Conservation (phyloP, 2,329 filamentous ascomycete species). For the Trichophyton verrucosum region DNA sequence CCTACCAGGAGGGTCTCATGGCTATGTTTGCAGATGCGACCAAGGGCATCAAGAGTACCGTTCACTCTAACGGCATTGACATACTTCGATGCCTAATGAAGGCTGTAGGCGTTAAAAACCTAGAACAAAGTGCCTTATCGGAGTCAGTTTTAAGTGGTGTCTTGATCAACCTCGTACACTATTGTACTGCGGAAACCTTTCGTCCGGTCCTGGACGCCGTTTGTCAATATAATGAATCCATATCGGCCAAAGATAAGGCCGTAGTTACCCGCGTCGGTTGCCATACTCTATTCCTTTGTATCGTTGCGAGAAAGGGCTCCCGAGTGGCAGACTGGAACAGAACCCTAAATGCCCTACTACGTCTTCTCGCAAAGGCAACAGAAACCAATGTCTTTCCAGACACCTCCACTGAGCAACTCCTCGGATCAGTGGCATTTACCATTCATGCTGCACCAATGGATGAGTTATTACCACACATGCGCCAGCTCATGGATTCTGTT, state of each 20-base stretch:
- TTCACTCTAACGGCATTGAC: constrained; percentile 46
- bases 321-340: constrained; percentile 60
- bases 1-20: constrained; percentile 84
- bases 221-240: constrained; percentile 35
- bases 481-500: constrained; percentile 52
- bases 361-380: constrained; percentile 37
- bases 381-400: constrained; percentile 17
- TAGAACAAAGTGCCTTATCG: constrained; percentile 19
- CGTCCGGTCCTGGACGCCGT: constrained; percentile 53
- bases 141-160: constrained; percentile 62
- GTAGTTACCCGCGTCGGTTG: constrained; percentile 30
- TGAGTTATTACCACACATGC: constrained; percentile 57
- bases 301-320: constrained; percentile 65
- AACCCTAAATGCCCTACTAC: constrained; percentile 46
- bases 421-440: constrained; percentile 47
- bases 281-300: constrained; percentile 47
- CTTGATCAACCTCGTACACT: constrained; percentile 69
- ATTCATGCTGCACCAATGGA: constrained; percentile 71
- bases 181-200: constrained; percentile 64
- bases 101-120: constrained; percentile 19
- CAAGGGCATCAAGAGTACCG: constrained; percentile 46
- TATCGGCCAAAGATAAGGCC: constrained; percentile 20
- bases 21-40: constrained; percentile 77
- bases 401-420: constrained; percentile 23
- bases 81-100: constrained; percentile 42